Evolutionary conservation across 306 rosid species (phyloP).

Genomic region (Ormosia emarginata): DNA sequence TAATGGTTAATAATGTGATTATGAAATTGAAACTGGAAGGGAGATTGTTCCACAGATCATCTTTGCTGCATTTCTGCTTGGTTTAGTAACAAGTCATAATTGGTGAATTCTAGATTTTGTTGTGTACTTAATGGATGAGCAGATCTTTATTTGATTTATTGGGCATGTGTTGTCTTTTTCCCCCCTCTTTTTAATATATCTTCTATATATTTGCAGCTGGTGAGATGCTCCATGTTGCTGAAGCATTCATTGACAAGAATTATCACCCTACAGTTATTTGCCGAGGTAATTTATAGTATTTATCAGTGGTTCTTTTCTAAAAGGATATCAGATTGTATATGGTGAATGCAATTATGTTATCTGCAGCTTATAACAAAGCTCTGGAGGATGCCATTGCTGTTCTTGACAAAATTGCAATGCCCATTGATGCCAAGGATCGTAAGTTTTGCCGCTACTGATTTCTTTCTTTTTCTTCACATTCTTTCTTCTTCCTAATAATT

Average conservation of each 20-base stretch:
- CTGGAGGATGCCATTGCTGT: conserved; percentile 91
- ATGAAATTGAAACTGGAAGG: conserved; percentile 10
- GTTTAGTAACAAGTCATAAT: background rate
- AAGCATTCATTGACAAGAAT: conserved; percentile 84
- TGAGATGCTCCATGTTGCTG: conserved; percentile 99
- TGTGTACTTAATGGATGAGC: background rate
- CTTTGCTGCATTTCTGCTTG: background rate
- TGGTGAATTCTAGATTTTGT: background rate
- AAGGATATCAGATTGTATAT: background rate
- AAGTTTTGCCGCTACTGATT: conserved; percentile 34
- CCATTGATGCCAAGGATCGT: conserved; percentile 80
- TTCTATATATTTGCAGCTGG: conserved; percentile 56
- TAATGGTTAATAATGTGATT: background rate
- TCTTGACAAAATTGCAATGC: conserved; percentile 88
- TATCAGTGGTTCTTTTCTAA: background rate
- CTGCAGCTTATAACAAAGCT: conserved; percentile 89
- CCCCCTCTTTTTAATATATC: too few relatives aligned
- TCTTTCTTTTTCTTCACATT: background rate
- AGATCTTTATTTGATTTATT: background rate
- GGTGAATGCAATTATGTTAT: conserved; percentile 17
- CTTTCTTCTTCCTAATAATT: background rate
- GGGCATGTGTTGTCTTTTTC: background rate
- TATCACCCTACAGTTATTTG: conserved; percentile 96
- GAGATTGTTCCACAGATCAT: background rate
- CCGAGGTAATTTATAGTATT: conserved; percentile 57